A percentile compares a stretch with the other conserved stretches of the same genome.
These are phyloP conservation scores for Phytophthora brassicae DNA, from an alignment of 352 stramenopile species.

Conservation along the genomic window DNA sequence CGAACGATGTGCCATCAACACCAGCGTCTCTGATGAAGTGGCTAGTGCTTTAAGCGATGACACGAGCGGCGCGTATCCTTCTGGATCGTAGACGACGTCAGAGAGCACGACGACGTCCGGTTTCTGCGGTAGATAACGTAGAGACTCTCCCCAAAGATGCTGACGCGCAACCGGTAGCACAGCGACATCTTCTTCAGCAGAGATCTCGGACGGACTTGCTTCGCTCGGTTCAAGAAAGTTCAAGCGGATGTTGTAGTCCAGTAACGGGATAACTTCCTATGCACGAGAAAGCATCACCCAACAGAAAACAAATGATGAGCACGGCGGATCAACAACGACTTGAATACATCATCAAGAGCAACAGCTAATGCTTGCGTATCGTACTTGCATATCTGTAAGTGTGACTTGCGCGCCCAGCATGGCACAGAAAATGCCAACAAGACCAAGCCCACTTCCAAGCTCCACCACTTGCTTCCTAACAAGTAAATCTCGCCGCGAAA, in stretches of 20 bases:
- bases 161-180: conserved; percentile 29
- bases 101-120: conserved; percentile 76
- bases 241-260: conserved; percentile 77
- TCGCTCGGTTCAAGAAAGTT: conserved; percentile 39
- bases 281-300: conserved; percentile 8
- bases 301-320: conserved; percentile 22
- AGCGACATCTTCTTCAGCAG: conserved; percentile 20
- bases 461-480: conserved; percentile 58
- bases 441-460: conserved; percentile 69
- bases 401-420: conserved; percentile 62
- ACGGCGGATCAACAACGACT: conserved; percentile 4
- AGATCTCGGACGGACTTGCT: conserved; percentile 1
- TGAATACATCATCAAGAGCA: conserved; percentile 7
- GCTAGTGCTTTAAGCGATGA: conserved; percentile 52
- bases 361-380: conserved; percentile 14
- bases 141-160: conserved; percentile 63
- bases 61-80: conserved; percentile 70
- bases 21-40: conserved; percentile 33
- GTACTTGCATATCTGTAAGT: conserved; percentile 75
- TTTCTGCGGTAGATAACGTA: conserved; percentile 32
- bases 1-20: conserved; percentile 79
- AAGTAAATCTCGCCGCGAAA: conserved; percentile 39
- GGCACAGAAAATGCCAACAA: conserved; percentile 77
- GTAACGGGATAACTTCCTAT: conserved; percentile 68
- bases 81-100: conserved; percentile 81